These are phyloP conservation scores for Pyrus hybrid DNA, from an alignment of 331 rosid genomes.

Conservation along the genomic window DNA sequence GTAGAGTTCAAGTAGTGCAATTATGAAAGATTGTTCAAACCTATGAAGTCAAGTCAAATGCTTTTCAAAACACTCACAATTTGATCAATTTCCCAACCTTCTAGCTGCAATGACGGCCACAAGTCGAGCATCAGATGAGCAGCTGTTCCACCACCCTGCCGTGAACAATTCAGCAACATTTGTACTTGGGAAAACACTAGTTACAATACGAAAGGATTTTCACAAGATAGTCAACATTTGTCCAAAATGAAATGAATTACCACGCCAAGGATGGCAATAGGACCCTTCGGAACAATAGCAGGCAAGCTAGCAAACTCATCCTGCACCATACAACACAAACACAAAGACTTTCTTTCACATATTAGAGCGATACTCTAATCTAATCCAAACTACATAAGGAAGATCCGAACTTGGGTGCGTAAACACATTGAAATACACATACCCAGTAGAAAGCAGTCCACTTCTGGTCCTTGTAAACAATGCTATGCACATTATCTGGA, in stretches of 20 bases:
- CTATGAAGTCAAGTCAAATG: neutral
- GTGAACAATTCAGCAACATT: conserved; percentile 5
- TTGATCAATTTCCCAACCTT: conserved; percentile 93
- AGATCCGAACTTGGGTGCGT: neutral
- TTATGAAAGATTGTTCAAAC: neutral
- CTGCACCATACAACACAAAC: conserved; percentile 33
- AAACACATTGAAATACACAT: conserved; percentile 6
- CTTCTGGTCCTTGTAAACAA: conserved; percentile 59
- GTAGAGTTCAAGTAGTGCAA: neutral
- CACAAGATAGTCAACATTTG: neutral
- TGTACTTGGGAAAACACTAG: neutral
- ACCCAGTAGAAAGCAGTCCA: conserved; percentile 96
- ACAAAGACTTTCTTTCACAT: neutral
- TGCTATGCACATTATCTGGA: conserved; percentile 81
- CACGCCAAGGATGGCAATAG: conserved; percentile 89
- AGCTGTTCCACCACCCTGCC: conserved; percentile 93
- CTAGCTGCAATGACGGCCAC: conserved; percentile 90
- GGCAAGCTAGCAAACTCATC: conserved; percentile 93
- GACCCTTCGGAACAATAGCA: conserved; percentile 82
- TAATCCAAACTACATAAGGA: neutral
- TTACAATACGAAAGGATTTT: conserved; percentile 7
- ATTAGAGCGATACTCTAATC: too few species aligned
- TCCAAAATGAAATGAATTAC: conserved; percentile 39
- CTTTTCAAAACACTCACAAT: conserved; percentile 43
- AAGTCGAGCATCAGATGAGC: conserved; percentile 88